Evolutionary conservation across 1,284 basidiomycete genomes (phyloP), one percentile per base, ranked within the genome.

Genomic region (Austroboletus niveus): DNA sequence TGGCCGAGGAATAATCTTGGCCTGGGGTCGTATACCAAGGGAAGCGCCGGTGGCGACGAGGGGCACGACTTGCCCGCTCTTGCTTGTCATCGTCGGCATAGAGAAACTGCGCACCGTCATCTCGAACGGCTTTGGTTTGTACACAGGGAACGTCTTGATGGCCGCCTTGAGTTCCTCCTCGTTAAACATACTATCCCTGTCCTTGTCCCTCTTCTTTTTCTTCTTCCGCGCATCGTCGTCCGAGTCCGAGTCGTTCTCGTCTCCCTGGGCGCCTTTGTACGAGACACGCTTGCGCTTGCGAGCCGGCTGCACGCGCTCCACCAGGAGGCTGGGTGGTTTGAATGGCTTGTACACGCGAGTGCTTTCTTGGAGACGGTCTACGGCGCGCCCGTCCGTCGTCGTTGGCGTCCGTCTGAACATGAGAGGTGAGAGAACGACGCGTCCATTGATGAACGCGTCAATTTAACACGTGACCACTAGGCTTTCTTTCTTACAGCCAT

Each of bases 1-100:
- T 2, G 96, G 96, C 11, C 96, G 80, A 7, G 96, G 97, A 42
- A 92, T 83, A 51, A 98, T 76, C 58, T 87, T 90, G 0, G 88
- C 80, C 52, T 86, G 84, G 1, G 92, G 89, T 8, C 96, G 83
- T 48, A 92, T 89, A 32, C 96, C 96, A 1, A 99, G 82, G 3
- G 94, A 87, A 4, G 82, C 79, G 60, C 89, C 84, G 0, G 91
- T 85, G 10, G 84, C 73, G 2, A 81, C 64, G 14, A 85, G 79
- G 8, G 80, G 72, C 10, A 98, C 75, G 8, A 84, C 60, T 51
- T 89, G 82, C 14, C 94, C 91, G 42, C 87, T 83, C 64, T 87
- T 86, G 68, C 82, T 88, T 45, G 75, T 83, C 83, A 99, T 98
- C 9, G 84, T 80, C 1, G 96, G 97, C 58, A 99, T 85, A 6